Evolutionary conservation across 2,329 filamentous ascomycete genomes (phyloP), one percentile per base, ranked within the genome.

Genomic region (Fusarium cyanostomum): DNA sequence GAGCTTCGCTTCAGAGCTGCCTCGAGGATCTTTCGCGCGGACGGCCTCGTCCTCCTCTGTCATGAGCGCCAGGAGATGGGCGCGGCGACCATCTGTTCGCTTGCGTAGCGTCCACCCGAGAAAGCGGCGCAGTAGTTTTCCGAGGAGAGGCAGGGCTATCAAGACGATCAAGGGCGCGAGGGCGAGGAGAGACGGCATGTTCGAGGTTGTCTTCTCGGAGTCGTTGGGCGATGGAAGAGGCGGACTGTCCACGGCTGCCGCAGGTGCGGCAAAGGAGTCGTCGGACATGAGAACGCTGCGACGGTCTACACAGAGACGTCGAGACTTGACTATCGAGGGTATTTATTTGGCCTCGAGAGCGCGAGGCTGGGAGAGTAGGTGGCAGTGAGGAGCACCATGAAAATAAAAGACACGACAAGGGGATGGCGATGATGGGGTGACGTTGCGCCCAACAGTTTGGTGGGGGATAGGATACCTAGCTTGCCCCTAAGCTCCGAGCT

Each of bases 41-140:
- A 79, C 73, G 24, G 73, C 76, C 54, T 72, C 72, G 60, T 84
- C 78, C 39, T 83, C 80, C 13, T 81, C 78, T 12, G 78, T 75
- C 73, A 83, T 82, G 16, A 82, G 74, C 43, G 81, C 75, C 58
- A 89, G 73, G 51, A 92, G 83, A 49, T 85, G 79, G 53, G 82
- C 79, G 42, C 84, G 83, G 48, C 88, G 84, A 52, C 86, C 87
- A 15, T 86, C 84, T 0, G 89, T 89, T 73, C 86, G 87, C 71
- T 82, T 86, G 51, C 80, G 81, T 54, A 92, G 77, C 64, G 85
- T 84, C 79, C 82, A 89, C 62, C 89, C 89, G 18, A 88, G 67
- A 5, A 76, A 66, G 7, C 73, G 70, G 15, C 84, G 84, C 27
- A 85, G 26, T 10, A 65, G 24, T 2, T 42, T 57, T 10, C 70